A percentile compares a stretch with the other conserved stretches of the same genome.
These are phyloP conservation scores for Suillus bovinus DNA, from an alignment of 768 basidiomycete species.

Conservation along the genomic window DNA sequence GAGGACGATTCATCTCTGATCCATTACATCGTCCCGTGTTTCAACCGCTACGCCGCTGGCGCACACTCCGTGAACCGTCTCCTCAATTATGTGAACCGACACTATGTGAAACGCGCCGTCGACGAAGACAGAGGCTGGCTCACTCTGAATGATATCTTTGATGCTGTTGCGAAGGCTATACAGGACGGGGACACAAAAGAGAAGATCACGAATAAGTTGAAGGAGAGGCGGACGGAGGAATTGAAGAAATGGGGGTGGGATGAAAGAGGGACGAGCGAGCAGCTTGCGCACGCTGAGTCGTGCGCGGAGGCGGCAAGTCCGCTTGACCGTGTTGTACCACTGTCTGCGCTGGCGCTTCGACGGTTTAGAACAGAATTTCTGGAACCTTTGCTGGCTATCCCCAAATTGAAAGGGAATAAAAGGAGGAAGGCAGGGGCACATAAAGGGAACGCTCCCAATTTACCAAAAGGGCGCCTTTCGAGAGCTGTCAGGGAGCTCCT, in stretches of 20 bases:
- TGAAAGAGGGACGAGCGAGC: slow-evolving; percentile 49
- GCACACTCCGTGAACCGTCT: slow-evolving; percentile 70
- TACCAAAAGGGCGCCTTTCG: slow-evolving; percentile 66
- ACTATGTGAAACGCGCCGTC: slow-evolving; percentile 73
- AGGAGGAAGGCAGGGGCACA: slow-evolving; percentile 54
- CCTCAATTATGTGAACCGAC: slow-evolving; percentile 69
- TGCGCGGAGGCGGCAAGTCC: slow-evolving; percentile 75
- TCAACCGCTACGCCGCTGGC: slow-evolving; percentile 69
- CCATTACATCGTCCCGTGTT: slow-evolving; percentile 70
- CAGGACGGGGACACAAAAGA: slow-evolving; percentile 56
- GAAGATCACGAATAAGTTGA: slow-evolving; percentile 56
- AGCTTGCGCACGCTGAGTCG: slow-evolving; percentile 58
- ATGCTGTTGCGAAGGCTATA: slow-evolving; percentile 55
- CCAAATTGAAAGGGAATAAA: slow-evolving; percentile 55
- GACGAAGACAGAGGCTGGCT: slow-evolving; percentile 84
- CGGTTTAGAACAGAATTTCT: slow-evolving; percentile 73
- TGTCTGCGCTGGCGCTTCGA: slow-evolving; percentile 65
- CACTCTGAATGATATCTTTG: slow-evolving; percentile 62
- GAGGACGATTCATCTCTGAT: slow-evolving; percentile 66
- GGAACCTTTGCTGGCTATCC: slow-evolving; percentile 65
- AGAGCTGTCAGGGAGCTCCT: slow-evolving; percentile 66
- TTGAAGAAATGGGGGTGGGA: slow-evolving; percentile 71
- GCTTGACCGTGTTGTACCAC: slow-evolving; percentile 62
- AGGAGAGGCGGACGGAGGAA: slow-evolving; percentile 61
- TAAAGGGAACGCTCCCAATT: slow-evolving; percentile 35